Base-by-base conservation (phyloP, 2,329 filamentous ascomycete species). In the Pseudogymnoascus sp. region DNA sequence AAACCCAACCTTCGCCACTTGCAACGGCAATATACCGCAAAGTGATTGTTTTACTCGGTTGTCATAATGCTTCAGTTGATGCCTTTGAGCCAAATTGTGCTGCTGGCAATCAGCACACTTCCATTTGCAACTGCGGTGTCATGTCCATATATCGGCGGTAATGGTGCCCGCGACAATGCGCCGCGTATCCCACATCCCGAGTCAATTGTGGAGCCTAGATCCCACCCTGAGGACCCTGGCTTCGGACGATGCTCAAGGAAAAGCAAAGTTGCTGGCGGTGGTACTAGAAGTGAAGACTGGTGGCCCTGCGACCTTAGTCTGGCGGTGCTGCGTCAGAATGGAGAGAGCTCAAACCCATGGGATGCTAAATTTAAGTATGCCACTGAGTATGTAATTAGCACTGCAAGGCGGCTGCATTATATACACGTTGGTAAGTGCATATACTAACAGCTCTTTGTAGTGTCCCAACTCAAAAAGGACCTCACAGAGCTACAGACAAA, bases 321-420 rank as follows among this genome's bases (percentile, higher is more conserved):
- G 66, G 80, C 80, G 74, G 82, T 85, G 69, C 79, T 85, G 60
- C 82, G 83, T 70, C 83, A 85, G 73, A 79, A 84, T 70, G 79
- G 77, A 33, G 69, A 76, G 44, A 73, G 77, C 60, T 79, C 79
- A 66, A 82, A 84, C 69, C 83, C 83, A 0, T 72, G 79, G 65
- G 71, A 65, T 68, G 75, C 77, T 65, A 77, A 79, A 68, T 84
- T 85, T 71, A 78, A 84, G 73, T 85, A 85, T 72, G 77, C 79
- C 21, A 74, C 78, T 18, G 82, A 81, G 35, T 71, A 75, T 79
- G 67, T 65, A 18, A 25, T 31, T 18, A 25, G 8, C n/a, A n/a
- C 42, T 31, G 7, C 53, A 14, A 38, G 16, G 28, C 21, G 14
- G 21, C 16, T 25, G 40, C 3, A 14, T 18, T 11, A 7, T 5